Evolutionary conservation across 129 eudicot species (phyloP).

Genomic region (Artemisia annua): DNA sequence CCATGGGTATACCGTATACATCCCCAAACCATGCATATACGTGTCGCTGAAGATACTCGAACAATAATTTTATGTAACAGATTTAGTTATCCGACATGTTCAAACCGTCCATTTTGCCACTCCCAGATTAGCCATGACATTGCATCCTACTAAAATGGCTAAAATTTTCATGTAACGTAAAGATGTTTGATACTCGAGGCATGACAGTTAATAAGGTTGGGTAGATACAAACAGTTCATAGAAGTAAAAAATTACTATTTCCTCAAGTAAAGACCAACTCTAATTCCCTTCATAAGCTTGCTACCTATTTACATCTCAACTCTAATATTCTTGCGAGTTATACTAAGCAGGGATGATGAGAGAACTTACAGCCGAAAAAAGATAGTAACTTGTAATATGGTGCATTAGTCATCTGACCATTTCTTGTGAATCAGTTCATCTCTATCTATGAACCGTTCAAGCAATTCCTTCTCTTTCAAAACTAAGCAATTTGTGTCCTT

Average conservation of each 20-base stretch:
- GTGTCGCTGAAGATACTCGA: no score
- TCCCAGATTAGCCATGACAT: neutral
- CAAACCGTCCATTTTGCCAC: no score
- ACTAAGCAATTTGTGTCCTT: slow-evolving; percentile 84
- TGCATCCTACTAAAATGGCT: neutral
- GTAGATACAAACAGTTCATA: neutral
- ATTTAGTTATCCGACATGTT: no score
- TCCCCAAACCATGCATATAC: no score
- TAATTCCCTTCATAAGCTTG: neutral
- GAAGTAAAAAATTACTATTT: neutral
- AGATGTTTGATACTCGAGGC: neutral
- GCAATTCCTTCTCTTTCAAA: slow-evolving; percentile 73
- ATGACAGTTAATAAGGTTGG: neutral
- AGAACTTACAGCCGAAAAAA: slow-evolving; percentile 1
- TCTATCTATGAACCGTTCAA: slow-evolving; percentile 82
- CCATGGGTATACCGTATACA: no score
- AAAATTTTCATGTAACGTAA: neutral
- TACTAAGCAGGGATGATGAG: neutral
- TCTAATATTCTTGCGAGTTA: slow-evolving; percentile 17
- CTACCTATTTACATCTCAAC: slow-evolving; percentile 28
- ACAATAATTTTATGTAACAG: no score
- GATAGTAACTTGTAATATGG: neutral
- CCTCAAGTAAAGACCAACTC: neutral
- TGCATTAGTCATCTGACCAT: slow-evolving; percentile 32
- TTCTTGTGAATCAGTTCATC: slow-evolving; percentile 61